Evolutionary conservation across 352 stramenopile genomes (phyloP).

Genomic region (Phytophthora agathidicida): DNA sequence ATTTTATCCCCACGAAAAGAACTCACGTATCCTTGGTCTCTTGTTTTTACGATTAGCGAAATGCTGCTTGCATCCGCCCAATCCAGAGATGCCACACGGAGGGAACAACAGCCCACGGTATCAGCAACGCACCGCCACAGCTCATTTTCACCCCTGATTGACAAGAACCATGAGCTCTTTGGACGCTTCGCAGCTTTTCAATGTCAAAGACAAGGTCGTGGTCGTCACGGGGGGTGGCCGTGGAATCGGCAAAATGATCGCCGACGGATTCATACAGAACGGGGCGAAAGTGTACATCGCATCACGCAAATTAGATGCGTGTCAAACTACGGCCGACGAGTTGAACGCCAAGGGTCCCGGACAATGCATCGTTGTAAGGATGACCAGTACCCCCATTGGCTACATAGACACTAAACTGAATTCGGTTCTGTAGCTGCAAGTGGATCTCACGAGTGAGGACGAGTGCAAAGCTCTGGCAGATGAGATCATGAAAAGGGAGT

Average conservation of each 20-base stretch:
- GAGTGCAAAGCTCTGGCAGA: constrained; percentile 49
- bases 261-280: constrained; percentile 90
- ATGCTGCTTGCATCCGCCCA: neutral
- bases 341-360: constrained; percentile 62
- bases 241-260: constrained; percentile 96
- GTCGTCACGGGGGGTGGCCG: constrained; percentile 93
- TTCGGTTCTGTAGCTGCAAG: constrained; percentile 26
- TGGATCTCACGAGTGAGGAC: constrained; percentile 32
- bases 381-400: neutral
- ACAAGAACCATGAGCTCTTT: constrained; percentile 28
- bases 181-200: constrained; percentile 57
- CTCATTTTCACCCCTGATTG: neutral
- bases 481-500: constrained; percentile 77
- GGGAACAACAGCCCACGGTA: neutral
- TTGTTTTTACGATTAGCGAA: neutral
- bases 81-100: constrained; percentile 5
- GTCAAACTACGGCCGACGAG: constrained; percentile 66
- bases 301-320: constrained; percentile 86
- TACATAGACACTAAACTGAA: neutral
- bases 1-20: too few relatives aligned
- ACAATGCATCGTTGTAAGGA: constrained; percentile 59
- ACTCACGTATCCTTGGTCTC: too few relatives aligned
- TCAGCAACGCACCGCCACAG: neutral
- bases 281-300: constrained; percentile 94
- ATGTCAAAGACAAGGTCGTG: constrained; percentile 76